Evolutionary conservation across 2,329 filamentous ascomycete genomes (phyloP).

Genomic region (Fusarium drepaniforme): DNA sequence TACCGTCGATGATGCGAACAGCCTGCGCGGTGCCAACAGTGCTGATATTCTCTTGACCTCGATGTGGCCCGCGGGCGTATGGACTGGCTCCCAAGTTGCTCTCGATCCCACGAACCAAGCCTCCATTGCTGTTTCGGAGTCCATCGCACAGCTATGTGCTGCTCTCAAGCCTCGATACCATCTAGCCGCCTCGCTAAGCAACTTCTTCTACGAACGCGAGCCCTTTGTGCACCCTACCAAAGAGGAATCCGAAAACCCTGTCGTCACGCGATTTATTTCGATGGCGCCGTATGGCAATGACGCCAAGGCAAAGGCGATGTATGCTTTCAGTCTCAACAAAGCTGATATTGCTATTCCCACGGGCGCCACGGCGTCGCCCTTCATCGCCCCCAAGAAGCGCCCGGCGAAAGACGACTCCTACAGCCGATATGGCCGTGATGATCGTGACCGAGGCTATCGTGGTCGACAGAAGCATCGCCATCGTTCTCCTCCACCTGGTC

Average conservation of each 20-base stretch:
- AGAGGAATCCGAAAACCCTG: constrained; percentile 61
- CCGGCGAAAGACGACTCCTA: constrained; percentile 60
- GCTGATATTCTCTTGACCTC: constrained; percentile 90
- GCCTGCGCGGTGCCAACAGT: constrained; percentile 79
- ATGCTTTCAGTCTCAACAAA: constrained; percentile 80
- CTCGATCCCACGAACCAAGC: constrained; percentile 66
- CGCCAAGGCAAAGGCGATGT: constrained; percentile 83
- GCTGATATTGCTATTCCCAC: constrained; percentile 73
- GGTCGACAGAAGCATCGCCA: constrained; percentile 61
- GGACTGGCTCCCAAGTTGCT: constrained; percentile 73
- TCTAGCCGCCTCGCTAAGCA: constrained; percentile 75
- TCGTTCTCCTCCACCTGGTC: constrained; percentile 71
- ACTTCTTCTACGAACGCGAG: constrained; percentile 89
- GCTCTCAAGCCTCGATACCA: constrained; percentile 92
- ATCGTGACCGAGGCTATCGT: constrained; percentile 57
- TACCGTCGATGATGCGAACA: constrained; percentile 80
- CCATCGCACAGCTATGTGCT: constrained; percentile 82
- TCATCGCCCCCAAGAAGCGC: constrained; percentile 72
- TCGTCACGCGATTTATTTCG: constrained; percentile 90
- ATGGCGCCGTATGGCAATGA: constrained; percentile 83
- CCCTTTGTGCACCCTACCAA: constrained; percentile 81
- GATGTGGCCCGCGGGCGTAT: constrained; percentile 84
- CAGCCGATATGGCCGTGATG: constrained; percentile 65
- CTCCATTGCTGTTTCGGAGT: constrained; percentile 68
- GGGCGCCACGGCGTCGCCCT: constrained; percentile 83